These are phyloP conservation scores for Colletotrichum orbiculare DNA, from an alignment of 2,329 filamentous ascomycete genomes.

Conservation along the genomic window DNA sequence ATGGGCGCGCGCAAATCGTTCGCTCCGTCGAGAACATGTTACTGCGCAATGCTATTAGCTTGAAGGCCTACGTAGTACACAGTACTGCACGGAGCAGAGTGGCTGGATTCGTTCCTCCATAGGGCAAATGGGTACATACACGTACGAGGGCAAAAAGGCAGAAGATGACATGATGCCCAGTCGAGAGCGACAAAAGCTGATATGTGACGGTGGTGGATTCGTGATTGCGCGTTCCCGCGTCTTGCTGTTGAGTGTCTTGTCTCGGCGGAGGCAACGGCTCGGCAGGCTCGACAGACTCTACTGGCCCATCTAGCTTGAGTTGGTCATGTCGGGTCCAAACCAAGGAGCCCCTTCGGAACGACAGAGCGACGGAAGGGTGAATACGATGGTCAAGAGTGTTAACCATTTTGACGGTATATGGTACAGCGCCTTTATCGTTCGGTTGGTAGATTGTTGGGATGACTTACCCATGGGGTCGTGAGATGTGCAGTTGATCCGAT, in stretches of 20 bases:
- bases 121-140: conserved; percentile 13
- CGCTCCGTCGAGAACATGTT: conserved; percentile 2
- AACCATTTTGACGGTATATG: no score
- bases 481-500: no score
- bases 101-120: conserved; percentile 14
- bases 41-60: no score
- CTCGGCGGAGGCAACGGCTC: conserved; percentile 1
- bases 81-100: conserved; percentile 17
- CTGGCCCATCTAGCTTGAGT: not conserved
- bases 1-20: conserved; percentile 19
- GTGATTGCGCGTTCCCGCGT: conserved; percentile 21
- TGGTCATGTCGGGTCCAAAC: not conserved
- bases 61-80: not conserved
- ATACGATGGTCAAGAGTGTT: no score
- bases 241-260: not conserved
- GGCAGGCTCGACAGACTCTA: no score
- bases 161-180: conserved; percentile 24
- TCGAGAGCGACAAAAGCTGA: conserved; percentile 9
- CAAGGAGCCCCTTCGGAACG: no score
- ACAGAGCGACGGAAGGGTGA: no score
- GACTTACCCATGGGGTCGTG: no score
- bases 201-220: conserved; percentile 25
- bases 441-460: no score
- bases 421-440: no score
- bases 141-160: conserved; percentile 2